Percentiles rank a stretch among this genome's conserved stretches.
These are phyloP conservation scores for Tricholoma sp. DNA, from an alignment of 768 basidiomycete species.

Conservation along the genomic window DNA sequence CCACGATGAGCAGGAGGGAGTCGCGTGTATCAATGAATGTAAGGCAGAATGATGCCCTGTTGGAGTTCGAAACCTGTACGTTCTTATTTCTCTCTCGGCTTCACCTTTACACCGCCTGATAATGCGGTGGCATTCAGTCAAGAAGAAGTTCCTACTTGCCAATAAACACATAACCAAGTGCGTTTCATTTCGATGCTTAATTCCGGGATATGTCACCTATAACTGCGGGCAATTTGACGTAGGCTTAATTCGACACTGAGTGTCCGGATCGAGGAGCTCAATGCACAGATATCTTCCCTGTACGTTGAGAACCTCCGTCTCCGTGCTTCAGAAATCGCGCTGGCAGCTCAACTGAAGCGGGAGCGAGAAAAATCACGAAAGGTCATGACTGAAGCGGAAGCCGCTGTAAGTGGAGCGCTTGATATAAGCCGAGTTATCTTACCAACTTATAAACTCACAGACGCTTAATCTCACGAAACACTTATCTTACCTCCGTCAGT, in stretches of 20 bases:
- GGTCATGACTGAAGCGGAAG: conserved; percentile 68
- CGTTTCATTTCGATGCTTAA: conserved; percentile 14
- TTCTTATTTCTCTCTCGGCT: conserved; percentile 15
- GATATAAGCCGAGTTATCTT: conserved; percentile 7
- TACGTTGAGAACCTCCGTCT: conserved; percentile 80
- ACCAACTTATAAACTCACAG: conserved; percentile 26
- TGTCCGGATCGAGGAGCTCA: conserved; percentile 79
- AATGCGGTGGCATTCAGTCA: conserved; percentile 55
- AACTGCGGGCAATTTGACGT: background rate
- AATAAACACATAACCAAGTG: conserved; percentile 93
- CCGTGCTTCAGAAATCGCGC: conserved; percentile 74
- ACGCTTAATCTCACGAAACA: conserved; percentile 61
- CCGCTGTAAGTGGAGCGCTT: conserved; percentile 46
- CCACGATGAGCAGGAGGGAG: conserved; percentile 54
- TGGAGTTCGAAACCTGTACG: conserved; percentile 84
- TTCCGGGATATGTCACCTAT: background rate
- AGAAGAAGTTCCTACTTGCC: conserved; percentile 87
- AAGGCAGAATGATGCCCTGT: conserved; percentile 74
- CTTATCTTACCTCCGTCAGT: conserved; percentile 58
- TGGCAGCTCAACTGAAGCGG: conserved; percentile 70
- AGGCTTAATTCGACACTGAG: conserved; percentile 86
- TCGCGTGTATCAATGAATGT: conserved; percentile 58
- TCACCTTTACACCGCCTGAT: conserved; percentile 15
- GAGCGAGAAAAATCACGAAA: conserved; percentile 74
- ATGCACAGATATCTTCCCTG: conserved; percentile 76